phyloP scores from a whole-genome alignment of 1,284 basidiomycete genomes.

The Pascua sp. region DNA sequence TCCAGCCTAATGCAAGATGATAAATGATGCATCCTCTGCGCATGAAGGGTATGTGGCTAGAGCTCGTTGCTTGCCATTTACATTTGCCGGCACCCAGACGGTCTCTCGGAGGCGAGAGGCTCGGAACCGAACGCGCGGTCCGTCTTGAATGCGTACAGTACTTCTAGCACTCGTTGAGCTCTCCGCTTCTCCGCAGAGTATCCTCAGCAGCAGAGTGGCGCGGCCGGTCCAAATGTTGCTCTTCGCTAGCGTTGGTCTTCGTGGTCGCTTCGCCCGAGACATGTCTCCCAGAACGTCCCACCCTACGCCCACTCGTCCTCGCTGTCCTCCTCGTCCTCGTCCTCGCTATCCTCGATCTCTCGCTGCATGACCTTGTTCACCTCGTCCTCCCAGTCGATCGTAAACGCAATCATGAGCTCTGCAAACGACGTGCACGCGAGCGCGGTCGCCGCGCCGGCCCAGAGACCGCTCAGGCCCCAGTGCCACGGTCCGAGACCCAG shows the following conservation, averaged over 20 bases:
- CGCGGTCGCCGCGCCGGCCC: conserved; percentile 27
- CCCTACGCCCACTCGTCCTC: not conserved
- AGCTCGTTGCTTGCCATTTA: too few species aligned
- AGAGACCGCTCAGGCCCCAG: conserved; percentile 29
- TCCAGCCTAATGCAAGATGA: too few species aligned
- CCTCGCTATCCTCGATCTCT: conserved; percentile 13
- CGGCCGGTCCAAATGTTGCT: not conserved
- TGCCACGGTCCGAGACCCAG: conserved; percentile 19
- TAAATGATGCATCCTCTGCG: too few species aligned
- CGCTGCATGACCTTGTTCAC: conserved; percentile 21
- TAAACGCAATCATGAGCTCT: conserved; percentile 21
- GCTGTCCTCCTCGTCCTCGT: conserved; percentile 12
- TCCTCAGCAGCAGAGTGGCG: too few species aligned
- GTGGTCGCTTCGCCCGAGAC: not conserved
- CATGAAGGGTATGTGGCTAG: too few species aligned
- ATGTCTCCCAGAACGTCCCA: not conserved
- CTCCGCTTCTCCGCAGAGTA: not conserved
- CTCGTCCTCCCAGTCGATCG: conserved; percentile 27
- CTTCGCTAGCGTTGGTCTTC: not conserved
- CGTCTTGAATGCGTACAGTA: not conserved
- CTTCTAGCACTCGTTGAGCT: not conserved
- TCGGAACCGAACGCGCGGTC: too few species aligned
- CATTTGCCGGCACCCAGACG: too few species aligned
- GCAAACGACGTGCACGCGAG: conserved; percentile 17
- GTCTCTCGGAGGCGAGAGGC: too few species aligned